phyloP scores from a whole-genome alignment of 2,329 filamentous ascomycete species.

The Cercospora nicotianae region DNA sequence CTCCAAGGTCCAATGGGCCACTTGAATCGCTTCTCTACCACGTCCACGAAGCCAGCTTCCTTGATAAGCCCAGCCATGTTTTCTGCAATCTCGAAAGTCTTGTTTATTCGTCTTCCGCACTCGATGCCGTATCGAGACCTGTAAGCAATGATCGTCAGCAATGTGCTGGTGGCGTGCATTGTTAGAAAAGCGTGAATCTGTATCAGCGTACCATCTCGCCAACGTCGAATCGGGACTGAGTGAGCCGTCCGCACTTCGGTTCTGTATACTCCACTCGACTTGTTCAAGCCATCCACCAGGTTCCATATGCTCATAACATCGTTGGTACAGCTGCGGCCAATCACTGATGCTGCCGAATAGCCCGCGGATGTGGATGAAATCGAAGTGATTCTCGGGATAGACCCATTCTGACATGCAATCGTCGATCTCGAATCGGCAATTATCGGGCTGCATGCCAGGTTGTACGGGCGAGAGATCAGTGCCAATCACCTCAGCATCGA shows the following conservation, averaged over 20 bases:
- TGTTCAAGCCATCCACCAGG: slow-evolving; percentile 49
- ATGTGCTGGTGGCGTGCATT: neutral
- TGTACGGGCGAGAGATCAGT: slow-evolving; percentile 42
- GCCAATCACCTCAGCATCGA: slow-evolving; percentile 40
- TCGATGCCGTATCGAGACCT: slow-evolving; percentile 26
- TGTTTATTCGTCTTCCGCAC: slow-evolving; percentile 29
- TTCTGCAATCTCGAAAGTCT: slow-evolving; percentile 36
- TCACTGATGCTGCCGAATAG: slow-evolving; percentile 45
- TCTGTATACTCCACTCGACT: slow-evolving; percentile 40
- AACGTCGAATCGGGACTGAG: slow-evolving; percentile 29
- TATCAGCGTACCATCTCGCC: slow-evolving; percentile 26
- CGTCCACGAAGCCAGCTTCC: slow-evolving; percentile 49
- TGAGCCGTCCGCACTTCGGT: slow-evolving; percentile 34
- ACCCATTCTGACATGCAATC: slow-evolving; percentile 45
- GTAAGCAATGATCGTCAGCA: neutral
- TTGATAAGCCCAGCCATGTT: slow-evolving; percentile 31
- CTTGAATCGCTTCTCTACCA: slow-evolving; percentile 45
- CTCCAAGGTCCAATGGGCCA: slow-evolving; percentile 48
- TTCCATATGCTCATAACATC: slow-evolving; percentile 41
- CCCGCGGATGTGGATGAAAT: slow-evolving; percentile 45
- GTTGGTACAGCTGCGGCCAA: slow-evolving; percentile 44
- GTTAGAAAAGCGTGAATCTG: neutral
- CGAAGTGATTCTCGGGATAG: slow-evolving; percentile 42
- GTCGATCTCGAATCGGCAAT: slow-evolving; percentile 49
- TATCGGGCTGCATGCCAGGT: slow-evolving; percentile 37